Evolutionary conservation across 192 early-diverging fungal species (phyloP).

Genomic region (Oehlia diaphana): DNA sequence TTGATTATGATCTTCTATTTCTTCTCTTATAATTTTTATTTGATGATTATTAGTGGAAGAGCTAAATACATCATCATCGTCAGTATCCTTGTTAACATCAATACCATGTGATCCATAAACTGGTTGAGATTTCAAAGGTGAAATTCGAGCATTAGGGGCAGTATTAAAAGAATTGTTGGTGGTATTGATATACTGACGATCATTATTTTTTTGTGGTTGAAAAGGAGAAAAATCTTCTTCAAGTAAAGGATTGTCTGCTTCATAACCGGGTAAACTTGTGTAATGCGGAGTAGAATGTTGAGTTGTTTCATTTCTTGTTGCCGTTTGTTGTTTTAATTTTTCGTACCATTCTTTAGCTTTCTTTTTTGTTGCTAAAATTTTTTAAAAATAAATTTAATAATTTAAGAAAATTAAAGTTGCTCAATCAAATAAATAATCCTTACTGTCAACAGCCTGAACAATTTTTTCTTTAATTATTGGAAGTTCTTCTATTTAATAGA

Average conservation of each 20-base stretch:
- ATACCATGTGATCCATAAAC: not conserved
- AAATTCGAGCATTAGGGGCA: not conserved
- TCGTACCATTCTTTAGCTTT: slow-evolving; percentile 60
- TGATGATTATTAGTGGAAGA: not conserved
- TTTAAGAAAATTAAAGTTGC: not conserved
- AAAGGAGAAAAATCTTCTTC: slow-evolving; percentile 20
- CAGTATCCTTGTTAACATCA: not conserved
- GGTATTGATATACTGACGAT: not conserved
- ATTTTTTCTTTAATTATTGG: slow-evolving; percentile 60
- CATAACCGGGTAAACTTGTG: slow-evolving; percentile 22
- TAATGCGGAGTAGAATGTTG: slow-evolving; percentile 17
- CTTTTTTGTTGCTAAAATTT: slow-evolving; percentile 53
- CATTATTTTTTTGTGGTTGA: not conserved
- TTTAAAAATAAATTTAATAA: not conserved
- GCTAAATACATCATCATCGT: not conserved
- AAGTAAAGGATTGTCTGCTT: slow-evolving; percentile 12
- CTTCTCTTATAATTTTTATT: not conserved
- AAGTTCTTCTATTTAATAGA: slow-evolving; percentile 42
- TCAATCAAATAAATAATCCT: not conserved
- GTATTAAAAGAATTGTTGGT: not conserved
- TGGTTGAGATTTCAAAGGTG: not conserved
- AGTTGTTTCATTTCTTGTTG: not conserved
- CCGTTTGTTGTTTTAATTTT: slow-evolving; percentile 39
- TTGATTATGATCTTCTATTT: not conserved
- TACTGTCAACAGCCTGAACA: slow-evolving; percentile 56